Base-by-base conservation (phyloP, 495 filamentous ascomycete genomes). In the Aspergillus taichungensis region DNA sequence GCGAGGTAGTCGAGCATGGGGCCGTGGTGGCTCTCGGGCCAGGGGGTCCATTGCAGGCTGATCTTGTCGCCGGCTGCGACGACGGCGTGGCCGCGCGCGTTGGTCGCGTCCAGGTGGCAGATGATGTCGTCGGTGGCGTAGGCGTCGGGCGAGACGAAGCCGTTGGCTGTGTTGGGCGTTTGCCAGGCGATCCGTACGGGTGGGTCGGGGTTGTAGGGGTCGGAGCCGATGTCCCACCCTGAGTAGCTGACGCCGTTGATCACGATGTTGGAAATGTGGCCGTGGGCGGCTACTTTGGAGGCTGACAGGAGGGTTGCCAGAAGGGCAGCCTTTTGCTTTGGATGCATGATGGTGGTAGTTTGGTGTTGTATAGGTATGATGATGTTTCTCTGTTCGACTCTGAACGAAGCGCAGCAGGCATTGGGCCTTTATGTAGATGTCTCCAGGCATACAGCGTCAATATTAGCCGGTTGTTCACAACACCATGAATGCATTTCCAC, bases 1-100 rank as follows among this genome's bases (percentile, higher is more conserved):
- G 83, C 83, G 0, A 87, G 64, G 56, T 84, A 84, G 67, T 77
- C 71, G 50, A 83, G 72, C 54, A 79, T 74, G 6, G 82, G 80
- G 3, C 82, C 79, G 40, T 74, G 68, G 49, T 81, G 80, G 6
- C 64, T 71, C 0, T 68, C 36, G 56, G 64, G 64, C 44, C 66
- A 67, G 51, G 53, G 37, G 60, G 51, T 64, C 69, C 60, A 63
- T 56, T 70, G 63, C 24, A 76, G 34, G 12, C 46, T 53, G 49
- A 74, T 66, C 30, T 61, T 60, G 55, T 62, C 56, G 28, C 71
- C 73, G 31, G 72, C 71, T 2, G 56, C 52, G 27, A 76, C 64
- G 10, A 61, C 57, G 8, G 66, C 68, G 45, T 64, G 61, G 40
- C 60, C 58, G 11, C 51, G 36, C 12, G 60, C 72, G 37, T 69